Conservation (phyloP, 345 rosid genomes). For the Lenwebbia sp. region DNA sequence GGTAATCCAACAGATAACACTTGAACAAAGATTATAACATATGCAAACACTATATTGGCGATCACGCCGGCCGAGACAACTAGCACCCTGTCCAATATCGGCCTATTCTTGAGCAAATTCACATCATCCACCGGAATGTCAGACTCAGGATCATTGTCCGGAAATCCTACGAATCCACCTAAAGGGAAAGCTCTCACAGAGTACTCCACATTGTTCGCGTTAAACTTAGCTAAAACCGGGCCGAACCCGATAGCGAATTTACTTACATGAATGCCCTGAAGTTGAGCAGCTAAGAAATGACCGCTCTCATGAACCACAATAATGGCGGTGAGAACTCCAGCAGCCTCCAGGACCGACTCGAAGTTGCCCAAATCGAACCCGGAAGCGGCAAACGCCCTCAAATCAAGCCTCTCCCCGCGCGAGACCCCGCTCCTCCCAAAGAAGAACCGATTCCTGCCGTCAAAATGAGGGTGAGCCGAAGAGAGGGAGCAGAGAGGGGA, state of each 20-base stretch:
- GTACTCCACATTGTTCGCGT: conserved; percentile 74
- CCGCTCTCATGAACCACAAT: conserved; percentile 84
- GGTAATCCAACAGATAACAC: conserved; percentile 85
- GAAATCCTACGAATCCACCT: conserved; percentile 95
- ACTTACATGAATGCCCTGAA: conserved; percentile 96
- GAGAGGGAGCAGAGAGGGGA: conserved; percentile 18
- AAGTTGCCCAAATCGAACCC: conserved; percentile 66
- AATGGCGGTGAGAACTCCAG: conserved; percentile 73
- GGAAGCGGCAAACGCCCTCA: conserved; percentile 43
- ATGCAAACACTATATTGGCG: conserved; percentile 84
- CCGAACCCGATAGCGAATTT: conserved; percentile 96
- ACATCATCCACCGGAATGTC: conserved; percentile 70
- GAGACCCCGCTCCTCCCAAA: conserved; percentile 14
- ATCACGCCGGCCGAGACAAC: conserved; percentile 90
- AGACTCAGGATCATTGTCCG: conserved; percentile 93
- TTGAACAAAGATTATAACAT: conserved; percentile 64
- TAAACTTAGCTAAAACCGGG: conserved; percentile 82
- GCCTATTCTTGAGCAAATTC: conserved; percentile 86
- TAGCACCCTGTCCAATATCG: conserved; percentile 62
- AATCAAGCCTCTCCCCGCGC: conserved; percentile 20
- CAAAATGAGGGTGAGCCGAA: conserved; percentile 9
- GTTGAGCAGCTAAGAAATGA: conserved; percentile 87
- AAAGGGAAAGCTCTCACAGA: conserved; percentile 85
- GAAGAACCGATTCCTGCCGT: conserved; percentile 25
- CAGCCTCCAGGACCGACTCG: conserved; percentile 72